A percentile compares a stretch with the other conserved stretches of the same genome.
Conservation (phyloP, 768 basidiomycete genomes). For the Rhodocollybia butyracea region DNA sequence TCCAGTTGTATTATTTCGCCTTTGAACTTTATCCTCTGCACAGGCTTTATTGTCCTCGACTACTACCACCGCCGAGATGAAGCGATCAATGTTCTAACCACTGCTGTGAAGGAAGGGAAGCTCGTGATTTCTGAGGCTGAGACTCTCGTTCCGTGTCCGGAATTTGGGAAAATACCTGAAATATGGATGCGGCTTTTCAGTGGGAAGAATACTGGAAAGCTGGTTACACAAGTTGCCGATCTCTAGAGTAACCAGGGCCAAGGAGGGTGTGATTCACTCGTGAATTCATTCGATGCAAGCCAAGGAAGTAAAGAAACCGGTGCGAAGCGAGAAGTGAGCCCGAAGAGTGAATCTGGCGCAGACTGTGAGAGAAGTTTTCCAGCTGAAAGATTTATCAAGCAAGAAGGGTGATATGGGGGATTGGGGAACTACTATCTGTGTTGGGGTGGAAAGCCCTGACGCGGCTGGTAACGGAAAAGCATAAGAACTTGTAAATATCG, state of each 20-base stretch:
- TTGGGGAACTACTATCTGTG: no score
- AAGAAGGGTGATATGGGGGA: no score
- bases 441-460: no score
- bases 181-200: not conserved
- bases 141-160: not conserved
- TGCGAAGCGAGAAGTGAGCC: no score
- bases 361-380: no score
- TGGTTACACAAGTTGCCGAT: constrained; percentile 4
- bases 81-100: not conserved
- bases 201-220: constrained; percentile 3
- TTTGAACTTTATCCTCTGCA: not conserved
- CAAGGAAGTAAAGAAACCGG: not conserved
- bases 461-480: no score
- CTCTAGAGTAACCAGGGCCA: not conserved
- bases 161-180: not conserved
- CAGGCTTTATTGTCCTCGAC: not conserved
- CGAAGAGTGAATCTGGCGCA: no score
- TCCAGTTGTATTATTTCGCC: no score
- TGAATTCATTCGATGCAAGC: not conserved
- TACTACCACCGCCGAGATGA: not conserved
- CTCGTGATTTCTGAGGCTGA: not conserved
- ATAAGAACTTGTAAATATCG: no score
- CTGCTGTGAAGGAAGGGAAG: constrained; percentile 3
- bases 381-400: no score
- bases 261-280: not conserved